Percentiles rank a stretch among this genome's conserved stretches.
These are phyloP conservation scores for Mesostigma viride DNA, from an alignment of 139 green algal species.

Conservation along the genomic window DNA sequence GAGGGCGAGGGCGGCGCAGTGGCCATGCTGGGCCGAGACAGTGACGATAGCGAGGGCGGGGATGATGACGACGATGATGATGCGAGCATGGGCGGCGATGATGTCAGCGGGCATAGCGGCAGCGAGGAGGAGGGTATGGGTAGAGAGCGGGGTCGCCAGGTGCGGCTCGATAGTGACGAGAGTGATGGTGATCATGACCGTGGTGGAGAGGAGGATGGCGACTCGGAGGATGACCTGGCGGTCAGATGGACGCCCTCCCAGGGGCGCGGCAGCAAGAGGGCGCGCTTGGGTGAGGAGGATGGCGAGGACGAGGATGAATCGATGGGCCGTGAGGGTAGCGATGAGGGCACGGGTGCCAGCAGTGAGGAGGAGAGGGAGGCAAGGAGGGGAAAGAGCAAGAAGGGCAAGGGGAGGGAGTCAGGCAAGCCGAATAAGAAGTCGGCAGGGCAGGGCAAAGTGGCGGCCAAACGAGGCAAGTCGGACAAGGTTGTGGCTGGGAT, in stretches of 20 bases:
- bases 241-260: no score
- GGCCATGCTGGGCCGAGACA: background rate
- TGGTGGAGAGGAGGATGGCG: no score
- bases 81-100: background rate
- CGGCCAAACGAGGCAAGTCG: background rate
- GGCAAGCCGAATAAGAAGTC: background rate
- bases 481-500: background rate
- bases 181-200: no score
- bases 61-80: slow-evolving; percentile 19
- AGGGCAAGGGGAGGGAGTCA: no score
- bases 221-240: no score
- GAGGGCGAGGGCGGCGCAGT: background rate
- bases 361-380: no score
- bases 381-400: background rate
- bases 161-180: no score
- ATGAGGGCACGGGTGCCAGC: background rate
- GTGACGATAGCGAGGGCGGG: slow-evolving; percentile 21
- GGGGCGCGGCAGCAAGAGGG: no score
- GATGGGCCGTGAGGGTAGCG: background rate
- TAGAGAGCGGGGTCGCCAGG: no score
- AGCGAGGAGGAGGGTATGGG: no score
- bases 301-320: background rate
- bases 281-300: no score
- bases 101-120: no score
- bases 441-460: background rate